phyloP scores from a whole-genome alignment of 306 rosid species.

The Pueraria montana region DNA sequence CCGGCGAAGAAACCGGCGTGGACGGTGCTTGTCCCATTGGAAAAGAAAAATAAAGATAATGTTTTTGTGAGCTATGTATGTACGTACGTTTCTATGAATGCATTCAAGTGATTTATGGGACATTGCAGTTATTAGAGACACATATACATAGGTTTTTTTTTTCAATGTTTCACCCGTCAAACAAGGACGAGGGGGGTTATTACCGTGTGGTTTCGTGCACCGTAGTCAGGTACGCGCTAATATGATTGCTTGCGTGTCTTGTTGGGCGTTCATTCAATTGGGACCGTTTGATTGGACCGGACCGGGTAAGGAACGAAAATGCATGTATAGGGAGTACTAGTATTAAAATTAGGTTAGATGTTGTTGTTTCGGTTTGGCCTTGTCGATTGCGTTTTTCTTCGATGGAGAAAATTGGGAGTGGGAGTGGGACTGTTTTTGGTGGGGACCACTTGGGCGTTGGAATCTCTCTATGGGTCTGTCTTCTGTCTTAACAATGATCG shows the following conservation, averaged over 20 bases:
- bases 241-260: conserved; percentile 19
- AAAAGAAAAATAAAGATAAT: neutral
- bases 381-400: neutral
- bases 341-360: neutral
- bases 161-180: conserved; percentile 57
- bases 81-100: too few species aligned
- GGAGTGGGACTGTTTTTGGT: neutral
- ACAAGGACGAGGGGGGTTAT: conserved; percentile 10
- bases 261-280: neutral
- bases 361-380: neutral
- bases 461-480: neutral
- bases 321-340: too few species aligned
- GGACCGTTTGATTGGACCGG: neutral
- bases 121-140: neutral
- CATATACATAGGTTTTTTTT: neutral
- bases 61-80: neutral
- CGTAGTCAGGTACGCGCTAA: conserved; percentile 36
- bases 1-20: conserved; percentile 48
- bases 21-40: conserved; percentile 84
- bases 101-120: neutral
- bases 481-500: neutral
- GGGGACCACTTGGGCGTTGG: conserved; percentile 24
- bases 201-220: conserved; percentile 29
- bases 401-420: neutral
- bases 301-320: too few species aligned